A percentile compares a stretch with the other conserved stretches of the same genome.
Conservation (phyloP, 1,139 yeast species). For the Suhomyces atakaporum region DNA sequence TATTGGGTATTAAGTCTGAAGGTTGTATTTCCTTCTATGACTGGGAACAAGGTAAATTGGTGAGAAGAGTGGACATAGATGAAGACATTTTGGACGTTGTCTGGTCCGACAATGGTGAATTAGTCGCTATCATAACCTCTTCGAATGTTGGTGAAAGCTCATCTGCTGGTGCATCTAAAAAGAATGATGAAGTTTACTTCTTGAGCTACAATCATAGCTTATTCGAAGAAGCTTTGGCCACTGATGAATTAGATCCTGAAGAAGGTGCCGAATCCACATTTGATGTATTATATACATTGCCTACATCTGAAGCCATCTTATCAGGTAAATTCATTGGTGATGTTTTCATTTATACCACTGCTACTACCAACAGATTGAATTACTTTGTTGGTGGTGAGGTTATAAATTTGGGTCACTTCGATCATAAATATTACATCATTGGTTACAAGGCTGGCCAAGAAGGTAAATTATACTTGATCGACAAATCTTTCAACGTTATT, state of each 20-base stretch:
- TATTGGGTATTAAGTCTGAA: slow-evolving; percentile 78
- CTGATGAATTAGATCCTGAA: slow-evolving; percentile 65
- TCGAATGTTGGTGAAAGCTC: slow-evolving; percentile 19
- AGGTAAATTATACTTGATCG: slow-evolving; percentile 84
- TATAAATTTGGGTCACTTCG: slow-evolving; percentile 90
- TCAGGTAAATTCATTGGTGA: slow-evolving; percentile 98
- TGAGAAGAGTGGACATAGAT: slow-evolving; percentile 78
- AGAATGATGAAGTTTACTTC: slow-evolving; percentile 71
- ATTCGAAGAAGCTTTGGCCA: slow-evolving; percentile 63
- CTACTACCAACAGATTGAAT: slow-evolving; percentile 82
- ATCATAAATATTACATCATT: slow-evolving; percentile 79
- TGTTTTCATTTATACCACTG: slow-evolving; percentile 84
- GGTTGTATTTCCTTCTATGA: slow-evolving; percentile 87
- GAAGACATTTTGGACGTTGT: slow-evolving; percentile 74
- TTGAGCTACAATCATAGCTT: slow-evolving; percentile 69
- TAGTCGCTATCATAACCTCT: slow-evolving; percentile 73
- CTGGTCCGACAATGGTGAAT: slow-evolving; percentile 95
- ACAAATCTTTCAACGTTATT: slow-evolving; percentile 81
- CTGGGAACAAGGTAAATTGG: slow-evolving; percentile 86
- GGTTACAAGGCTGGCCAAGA: slow-evolving; percentile 87
- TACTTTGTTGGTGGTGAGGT: slow-evolving; percentile 94
- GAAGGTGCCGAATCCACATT: slow-evolving; percentile 88
- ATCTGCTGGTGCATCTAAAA: slow-evolving; percentile 28
- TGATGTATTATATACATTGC: slow-evolving; percentile 79
- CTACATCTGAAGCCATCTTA: slow-evolving; percentile 67